phyloP scores from a whole-genome alignment of 2,329 filamentous ascomycete genomes.

The Cadophora sp. region DNA sequence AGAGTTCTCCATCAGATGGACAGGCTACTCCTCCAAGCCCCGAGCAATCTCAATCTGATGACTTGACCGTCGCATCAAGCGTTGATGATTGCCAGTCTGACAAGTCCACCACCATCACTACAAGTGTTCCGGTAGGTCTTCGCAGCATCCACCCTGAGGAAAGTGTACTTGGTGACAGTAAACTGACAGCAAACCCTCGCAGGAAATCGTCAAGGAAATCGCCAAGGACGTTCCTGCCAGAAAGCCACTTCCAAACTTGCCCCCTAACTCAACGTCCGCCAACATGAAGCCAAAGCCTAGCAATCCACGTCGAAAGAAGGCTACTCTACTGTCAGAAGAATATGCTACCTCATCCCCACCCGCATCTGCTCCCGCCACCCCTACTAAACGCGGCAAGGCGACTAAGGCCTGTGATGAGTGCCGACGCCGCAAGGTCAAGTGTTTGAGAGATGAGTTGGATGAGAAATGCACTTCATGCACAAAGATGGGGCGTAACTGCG shows the following conservation, averaged over 20 bases:
- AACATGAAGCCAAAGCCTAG: neutral
- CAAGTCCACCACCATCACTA: neutral
- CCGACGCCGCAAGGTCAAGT: conserved; percentile 13
- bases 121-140: neutral
- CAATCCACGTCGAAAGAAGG: neutral
- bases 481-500: neutral
- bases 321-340: neutral
- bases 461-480: neutral
- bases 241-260: neutral
- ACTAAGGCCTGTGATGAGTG: conserved; percentile 9
- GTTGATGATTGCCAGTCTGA: neutral
- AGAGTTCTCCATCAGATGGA: neutral
- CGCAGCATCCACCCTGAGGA: neutral
- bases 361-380: neutral
- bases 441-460: neutral
- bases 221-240: neutral
- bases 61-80: neutral
- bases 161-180: neutral
- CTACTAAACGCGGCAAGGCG: conserved; percentile 5
- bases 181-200: neutral
- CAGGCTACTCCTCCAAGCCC: neutral
- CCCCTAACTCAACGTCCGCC: neutral
- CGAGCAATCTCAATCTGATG: neutral
- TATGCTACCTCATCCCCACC: neutral
- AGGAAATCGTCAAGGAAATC: neutral